A percentile compares a stretch with the other conserved stretches of the same genome.
Evolutionary conservation across 2,329 filamentous ascomycete genomes (phyloP).

Genomic region (Claviceps monticola): DNA sequence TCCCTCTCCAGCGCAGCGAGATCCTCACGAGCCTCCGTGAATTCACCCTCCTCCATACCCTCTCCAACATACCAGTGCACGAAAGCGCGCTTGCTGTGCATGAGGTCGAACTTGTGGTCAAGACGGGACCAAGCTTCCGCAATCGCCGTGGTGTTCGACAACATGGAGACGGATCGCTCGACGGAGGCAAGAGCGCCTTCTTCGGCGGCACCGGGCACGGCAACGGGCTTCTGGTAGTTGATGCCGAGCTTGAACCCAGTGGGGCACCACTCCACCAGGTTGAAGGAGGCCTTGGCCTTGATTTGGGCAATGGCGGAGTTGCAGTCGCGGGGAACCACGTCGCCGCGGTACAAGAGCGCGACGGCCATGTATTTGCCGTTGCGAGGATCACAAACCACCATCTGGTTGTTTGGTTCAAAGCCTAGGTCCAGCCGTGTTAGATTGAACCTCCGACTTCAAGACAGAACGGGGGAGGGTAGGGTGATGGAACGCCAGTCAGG

Average conservation of each 20-base stretch:
- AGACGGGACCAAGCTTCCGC: slow-evolving; percentile 60
- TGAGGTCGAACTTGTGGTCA: slow-evolving; percentile 64
- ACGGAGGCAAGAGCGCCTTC: slow-evolving; percentile 48
- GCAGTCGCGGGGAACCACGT: slow-evolving; percentile 58
- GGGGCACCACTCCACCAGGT: slow-evolving; percentile 63
- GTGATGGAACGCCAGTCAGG: neutral
- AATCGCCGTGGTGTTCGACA: slow-evolving; percentile 63
- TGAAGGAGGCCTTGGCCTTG: slow-evolving; percentile 60
- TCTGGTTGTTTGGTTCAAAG: slow-evolving; percentile 68
- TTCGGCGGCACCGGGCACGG: slow-evolving; percentile 37
- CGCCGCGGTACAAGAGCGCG: slow-evolving; percentile 57
- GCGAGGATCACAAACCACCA: slow-evolving; percentile 61
- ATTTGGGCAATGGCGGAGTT: slow-evolving; percentile 50
- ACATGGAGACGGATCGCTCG: slow-evolving; percentile 53
- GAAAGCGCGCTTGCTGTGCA: slow-evolving; percentile 67
- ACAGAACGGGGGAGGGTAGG: neutral
- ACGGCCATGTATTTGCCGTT: slow-evolving; percentile 69
- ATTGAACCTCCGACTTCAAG: neutral
- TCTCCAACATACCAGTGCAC: slow-evolving; percentile 76
- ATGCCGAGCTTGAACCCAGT: slow-evolving; percentile 66
- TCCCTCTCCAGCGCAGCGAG: slow-evolving; percentile 75
- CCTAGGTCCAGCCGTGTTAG: slow-evolving; percentile 29
- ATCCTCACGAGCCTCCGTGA: slow-evolving; percentile 77
- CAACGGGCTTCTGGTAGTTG: slow-evolving; percentile 56
- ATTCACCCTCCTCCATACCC: slow-evolving; percentile 87